Evolutionary conservation across 2,329 filamentous ascomycete genomes (phyloP).

Genomic region (Mycocentrospora acerina): DNA sequence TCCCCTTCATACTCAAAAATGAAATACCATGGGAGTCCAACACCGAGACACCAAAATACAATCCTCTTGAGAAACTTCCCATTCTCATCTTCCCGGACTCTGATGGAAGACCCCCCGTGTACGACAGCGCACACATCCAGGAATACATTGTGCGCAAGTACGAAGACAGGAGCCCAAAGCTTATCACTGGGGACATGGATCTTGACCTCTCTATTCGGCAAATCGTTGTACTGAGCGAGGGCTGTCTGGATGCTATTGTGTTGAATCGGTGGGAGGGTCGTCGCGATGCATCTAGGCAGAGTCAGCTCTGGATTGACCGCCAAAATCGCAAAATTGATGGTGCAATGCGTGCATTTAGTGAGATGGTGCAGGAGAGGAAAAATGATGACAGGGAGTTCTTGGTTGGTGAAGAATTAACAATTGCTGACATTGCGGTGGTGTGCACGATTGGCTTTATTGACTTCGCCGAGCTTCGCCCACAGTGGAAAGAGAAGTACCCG

Average conservation of each 20-base stretch:
- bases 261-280: conserved; percentile 13
- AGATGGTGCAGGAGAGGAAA: conserved; percentile 4
- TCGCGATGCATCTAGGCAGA: conserved; percentile 7
- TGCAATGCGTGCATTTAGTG: conserved; percentile 13
- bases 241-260: conserved; percentile 19
- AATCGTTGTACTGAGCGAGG: conserved; percentile 15
- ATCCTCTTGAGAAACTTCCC: conserved; percentile 45
- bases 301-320: conserved; percentile 11
- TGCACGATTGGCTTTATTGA: conserved; percentile 14
- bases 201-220: conserved; percentile 11
- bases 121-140: conserved; percentile 19
- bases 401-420: conserved; percentile 11
- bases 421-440: conserved; percentile 19
- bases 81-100: conserved; percentile 33
- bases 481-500: conserved; percentile 12
- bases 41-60: conserved; percentile 43
- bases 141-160: conserved; percentile 19
- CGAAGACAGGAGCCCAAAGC: conserved; percentile 7
- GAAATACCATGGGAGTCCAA: conserved; percentile 48
- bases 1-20: conserved; percentile 45
- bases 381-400: conserved; percentile 11
- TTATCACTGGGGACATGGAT: conserved; percentile 12
- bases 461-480: conserved; percentile 6
- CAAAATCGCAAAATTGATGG: conserved; percentile 17
- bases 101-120: conserved; percentile 11